Evolutionary conservation across 2,329 filamentous ascomycete species (phyloP), one percentile per base, ranked within the genome.

Genomic region (Grosmannia penicillata): DNA sequence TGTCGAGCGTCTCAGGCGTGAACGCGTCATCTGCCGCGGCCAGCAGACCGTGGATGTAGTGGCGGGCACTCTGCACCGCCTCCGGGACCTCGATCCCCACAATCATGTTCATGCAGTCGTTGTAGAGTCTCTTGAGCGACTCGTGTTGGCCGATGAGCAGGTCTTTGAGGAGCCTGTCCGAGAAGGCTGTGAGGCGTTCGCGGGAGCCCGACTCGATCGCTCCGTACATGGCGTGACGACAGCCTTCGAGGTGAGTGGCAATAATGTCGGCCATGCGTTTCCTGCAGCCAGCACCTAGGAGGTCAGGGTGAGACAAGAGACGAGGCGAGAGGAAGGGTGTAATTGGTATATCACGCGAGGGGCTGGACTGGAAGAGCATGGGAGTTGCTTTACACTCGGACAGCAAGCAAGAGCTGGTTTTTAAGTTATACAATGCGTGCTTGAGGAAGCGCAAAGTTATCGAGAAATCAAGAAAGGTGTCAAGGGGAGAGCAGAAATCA

Each of bases 231-330:
- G 43, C 47, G 10, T 55, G 43, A 3, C 62, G 60, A 4, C 51
- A 37, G 0, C 35, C 27, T 0, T 60, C 51, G 2, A 76, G 59
- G 38, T 73, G 59, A 0, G 45, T 30, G 0, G 39, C 39, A 67
- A 77, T 72, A 21, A 55, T 43, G 0, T 34, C 41, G 44, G 72
- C 75, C 66, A 76, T 76, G 3, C 70, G 60, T 26, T 40, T 53
- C 48, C 56, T 73, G 10, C 50, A 56, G 3, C 72, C 70, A 0
- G 27, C 4, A 4, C 65, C 60, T 36, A 19, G 27, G 7, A 10
- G 4, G 31, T 15, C n/a, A n/a, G n/a, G n/a, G 19, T 33, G 26
- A 8, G 11, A 4, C 27, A 31, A 2, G 25, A 8, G 26, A 27
- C 10, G 10, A 27, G 11, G n/a, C 11, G 11, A 27, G 26, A 25